Percentiles rank a stretch among this genome's conserved stretches.
Evolutionary conservation across 2,329 filamentous ascomycete genomes (phyloP).

Genomic region (Cladophialophora psammophila): DNA sequence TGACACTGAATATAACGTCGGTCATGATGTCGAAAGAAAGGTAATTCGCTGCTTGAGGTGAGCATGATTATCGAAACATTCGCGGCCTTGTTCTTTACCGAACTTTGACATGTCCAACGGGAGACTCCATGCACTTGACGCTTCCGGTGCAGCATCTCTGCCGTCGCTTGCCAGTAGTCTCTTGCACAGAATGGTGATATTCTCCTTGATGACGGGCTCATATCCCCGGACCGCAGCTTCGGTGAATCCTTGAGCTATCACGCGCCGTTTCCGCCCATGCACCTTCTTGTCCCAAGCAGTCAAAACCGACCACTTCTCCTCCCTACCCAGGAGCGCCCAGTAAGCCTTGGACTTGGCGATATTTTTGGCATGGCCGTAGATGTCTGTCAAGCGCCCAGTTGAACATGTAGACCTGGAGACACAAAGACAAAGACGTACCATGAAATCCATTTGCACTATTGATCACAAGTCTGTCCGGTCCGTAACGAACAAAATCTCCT

Average conservation of each 20-base stretch:
- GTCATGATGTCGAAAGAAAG: conserved; percentile 19
- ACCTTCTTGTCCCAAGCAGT: conserved; percentile 6
- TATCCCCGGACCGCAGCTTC: conserved; percentile 9
- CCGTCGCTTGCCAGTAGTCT: conserved; percentile 9
- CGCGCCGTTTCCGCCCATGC: conserved; percentile 5
- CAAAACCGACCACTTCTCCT: neutral
- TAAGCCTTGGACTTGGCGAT: conserved; percentile 13
- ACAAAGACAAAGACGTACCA: neutral
- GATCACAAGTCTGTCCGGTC: conserved; percentile 8
- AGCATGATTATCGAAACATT: neutral
- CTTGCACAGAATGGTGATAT: conserved; percentile 1
- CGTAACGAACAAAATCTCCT: conserved; percentile 11
- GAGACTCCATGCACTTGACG: neutral
- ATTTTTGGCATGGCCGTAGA: conserved; percentile 9
- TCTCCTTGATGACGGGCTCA: conserved; percentile 14
- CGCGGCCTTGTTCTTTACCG: neutral
- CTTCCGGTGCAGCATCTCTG: neutral
- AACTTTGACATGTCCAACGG: conserved; percentile 7
- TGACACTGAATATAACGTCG: conserved; percentile 16
- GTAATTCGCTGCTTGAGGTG: conserved; percentile 1
- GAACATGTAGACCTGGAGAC: neutral
- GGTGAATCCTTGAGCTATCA: conserved; percentile 7
- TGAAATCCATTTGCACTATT: conserved; percentile 14
- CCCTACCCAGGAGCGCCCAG: neutral
- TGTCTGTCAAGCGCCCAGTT: neutral